These are phyloP conservation scores for Lathyrus sativus DNA, from an alignment of 306 rosid genomes.

Conservation along the genomic window DNA sequence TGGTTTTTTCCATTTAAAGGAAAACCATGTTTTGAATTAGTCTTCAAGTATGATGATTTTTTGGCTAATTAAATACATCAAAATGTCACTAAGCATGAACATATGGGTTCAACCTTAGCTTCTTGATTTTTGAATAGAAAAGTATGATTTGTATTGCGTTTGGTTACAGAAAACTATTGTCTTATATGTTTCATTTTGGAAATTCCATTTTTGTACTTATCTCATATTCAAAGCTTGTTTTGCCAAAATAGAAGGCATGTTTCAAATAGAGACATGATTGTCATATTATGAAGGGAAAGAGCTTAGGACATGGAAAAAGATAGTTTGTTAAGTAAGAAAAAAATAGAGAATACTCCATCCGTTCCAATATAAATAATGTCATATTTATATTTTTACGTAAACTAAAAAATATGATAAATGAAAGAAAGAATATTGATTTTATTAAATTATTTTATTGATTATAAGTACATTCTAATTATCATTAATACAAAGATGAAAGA, in stretches of 20 bases:
- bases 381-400: too few relatives aligned
- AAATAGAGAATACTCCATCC: too few relatives aligned
- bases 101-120: conserved; percentile 15
- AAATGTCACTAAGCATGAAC: background rate
- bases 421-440: too few relatives aligned
- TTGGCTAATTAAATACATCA: conserved; percentile 21
- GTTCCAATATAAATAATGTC: too few relatives aligned
- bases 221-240: background rate
- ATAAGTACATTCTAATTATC: too few relatives aligned
- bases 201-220: conserved; percentile 1
- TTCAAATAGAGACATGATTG: background rate
- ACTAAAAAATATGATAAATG: too few relatives aligned
- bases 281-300: background rate
- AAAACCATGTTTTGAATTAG: conserved; percentile 31
- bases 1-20: conserved; percentile 52
- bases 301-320: background rate
- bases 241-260: background rate
- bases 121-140: conserved; percentile 21
- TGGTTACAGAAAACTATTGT: conserved; percentile 29
- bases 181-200: conserved; percentile 32
- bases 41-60: conserved; percentile 20
- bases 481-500: too few relatives aligned
- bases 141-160: conserved; percentile 27
- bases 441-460: too few relatives aligned
- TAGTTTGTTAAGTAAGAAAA: too few relatives aligned